Base-by-base conservation (phyloP, 2,329 filamentous ascomycete species). In the Didymella exigua region DNA sequence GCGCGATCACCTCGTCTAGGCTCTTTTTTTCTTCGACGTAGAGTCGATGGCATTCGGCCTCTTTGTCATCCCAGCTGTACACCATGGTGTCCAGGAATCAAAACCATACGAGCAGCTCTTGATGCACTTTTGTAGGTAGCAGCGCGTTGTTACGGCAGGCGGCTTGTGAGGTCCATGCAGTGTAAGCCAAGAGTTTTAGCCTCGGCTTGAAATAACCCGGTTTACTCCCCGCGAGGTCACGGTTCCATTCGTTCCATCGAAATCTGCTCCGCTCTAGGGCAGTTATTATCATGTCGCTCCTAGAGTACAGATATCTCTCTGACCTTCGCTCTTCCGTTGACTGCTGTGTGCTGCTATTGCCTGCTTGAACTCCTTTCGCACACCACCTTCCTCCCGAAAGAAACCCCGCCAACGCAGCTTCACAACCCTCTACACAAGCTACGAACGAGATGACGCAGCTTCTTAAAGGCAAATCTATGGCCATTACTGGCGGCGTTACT, bases 401-500 rank as follows among this genome's bases (percentile, higher is more conserved):
- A 16, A 38, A 56, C 41, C 43, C 56, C 51, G 45, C 58, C 21
- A 40, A 5, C 6, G 13, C 36, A 38, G 36, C 19, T 38, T 36
- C 16, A 21, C 33, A 38, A 23, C 36, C 13, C 19, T n/a, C 5
- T 5, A 2, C 24, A 7, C 6, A n/a, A 38, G 21, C 19, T 13
- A 10, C 1, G 11, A 23, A 42, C 29, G 26, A 26, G 14, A 57
- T 58, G 30, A 58, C 69, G 24, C 63, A 74, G 51, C 82, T 95
- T 63, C 85, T 96, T 53, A 71, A 78, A 49, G 86, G 84, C 74
- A 96, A 96, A 76, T 88, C 87, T 11, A 90, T 90, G 75, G 89
- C 91, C 72, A 91, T 96, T 68, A 96, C 91, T 0, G 91, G 92
- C 61, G 91, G 90, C 53, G 88, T 89, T 3, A 96, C 91, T 1